Conservation (phyloP, 108 stramenopile species). For the Nitzschia sp. region DNA sequence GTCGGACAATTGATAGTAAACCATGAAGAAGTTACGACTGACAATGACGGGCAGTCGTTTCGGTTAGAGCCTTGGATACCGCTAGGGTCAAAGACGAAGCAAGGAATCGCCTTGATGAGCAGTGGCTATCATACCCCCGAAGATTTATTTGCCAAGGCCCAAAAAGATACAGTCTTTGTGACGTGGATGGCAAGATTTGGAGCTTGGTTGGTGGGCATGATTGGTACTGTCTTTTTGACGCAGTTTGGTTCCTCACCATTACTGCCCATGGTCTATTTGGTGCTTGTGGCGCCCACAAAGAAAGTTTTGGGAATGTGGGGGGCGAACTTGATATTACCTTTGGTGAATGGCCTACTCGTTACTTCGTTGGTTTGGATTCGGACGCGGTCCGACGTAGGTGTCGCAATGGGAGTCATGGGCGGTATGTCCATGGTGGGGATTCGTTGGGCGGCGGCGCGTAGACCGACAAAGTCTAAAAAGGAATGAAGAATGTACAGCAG, state of each 20-base stretch:
- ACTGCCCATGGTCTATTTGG: neutral
- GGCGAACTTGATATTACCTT: neutral
- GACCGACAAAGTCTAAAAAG: too few relatives aligned
- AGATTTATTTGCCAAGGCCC: neutral
- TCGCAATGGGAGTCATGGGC: too few relatives aligned
- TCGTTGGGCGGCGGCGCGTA: too few relatives aligned
- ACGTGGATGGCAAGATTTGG: neutral
- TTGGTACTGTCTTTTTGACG: neutral
- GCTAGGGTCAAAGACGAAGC: neutral
- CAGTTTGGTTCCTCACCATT: neutral
- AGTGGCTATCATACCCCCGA: neutral
- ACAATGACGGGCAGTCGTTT: neutral
- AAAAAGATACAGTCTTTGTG: neutral
- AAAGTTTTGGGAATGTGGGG: neutral
- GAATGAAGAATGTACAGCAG: too few relatives aligned
- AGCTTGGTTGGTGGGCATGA: conserved; percentile 4
- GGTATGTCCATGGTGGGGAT: too few relatives aligned
- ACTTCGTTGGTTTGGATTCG: neutral
- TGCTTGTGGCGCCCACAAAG: neutral
- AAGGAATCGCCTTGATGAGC: neutral
- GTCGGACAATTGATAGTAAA: neutral
- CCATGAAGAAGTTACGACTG: neutral
- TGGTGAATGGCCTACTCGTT: neutral
- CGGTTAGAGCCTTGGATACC: neutral
- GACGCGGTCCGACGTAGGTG: too few relatives aligned